Base-by-base conservation (phyloP, 306 rosid genomes). In the Sicyos edulis region DNA sequence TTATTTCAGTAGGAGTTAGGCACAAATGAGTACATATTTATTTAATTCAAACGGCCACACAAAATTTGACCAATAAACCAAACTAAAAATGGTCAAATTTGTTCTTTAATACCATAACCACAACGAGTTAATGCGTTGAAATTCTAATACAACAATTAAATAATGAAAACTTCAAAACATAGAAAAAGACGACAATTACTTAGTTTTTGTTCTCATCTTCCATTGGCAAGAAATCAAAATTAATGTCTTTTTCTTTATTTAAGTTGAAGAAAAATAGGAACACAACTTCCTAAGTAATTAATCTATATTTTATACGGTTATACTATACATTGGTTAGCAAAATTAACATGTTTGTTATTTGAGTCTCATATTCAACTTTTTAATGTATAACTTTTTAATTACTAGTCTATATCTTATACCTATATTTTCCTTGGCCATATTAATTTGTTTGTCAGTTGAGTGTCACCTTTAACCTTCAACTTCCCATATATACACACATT, bases 51-150 rank as follows among this genome's bases (percentile, higher is more conserved):
- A 0, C 1, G 2, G 10, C 14, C 0, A 14, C 47, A 45, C 17
- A n/a, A 32, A 37, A 16, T 62, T 62, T 62, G 66, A 60, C 66
- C 50, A 61, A 59, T 12, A 3, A 19, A 59, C 10, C 65, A 59
- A 59, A 58, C n/a, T 17, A n/a, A 62, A 34, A 37, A 22, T 57
- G 65, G 65, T 59, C 65, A 59, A 59, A 26, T 11, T 47, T 44
- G 20, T 0, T 34, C 54, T 66, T 42, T 66, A 42, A 66, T 44
- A 10, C 37, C 19, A 12, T 55, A 10, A 55, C 7, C 32, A 24
- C 0, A 17, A 16, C 22, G 49, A 40, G 40, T 37, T 15, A 61
- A 61, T 61, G 26, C 52, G 26, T 63, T 63, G 51, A 63, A 32
- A 10, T n/a, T 64, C 70, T 52, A 62, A 29, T 29, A 59, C 9